Conservation (phyloP, 352 stramenopile species). For the Elongisporangium prolatum region DNA sequence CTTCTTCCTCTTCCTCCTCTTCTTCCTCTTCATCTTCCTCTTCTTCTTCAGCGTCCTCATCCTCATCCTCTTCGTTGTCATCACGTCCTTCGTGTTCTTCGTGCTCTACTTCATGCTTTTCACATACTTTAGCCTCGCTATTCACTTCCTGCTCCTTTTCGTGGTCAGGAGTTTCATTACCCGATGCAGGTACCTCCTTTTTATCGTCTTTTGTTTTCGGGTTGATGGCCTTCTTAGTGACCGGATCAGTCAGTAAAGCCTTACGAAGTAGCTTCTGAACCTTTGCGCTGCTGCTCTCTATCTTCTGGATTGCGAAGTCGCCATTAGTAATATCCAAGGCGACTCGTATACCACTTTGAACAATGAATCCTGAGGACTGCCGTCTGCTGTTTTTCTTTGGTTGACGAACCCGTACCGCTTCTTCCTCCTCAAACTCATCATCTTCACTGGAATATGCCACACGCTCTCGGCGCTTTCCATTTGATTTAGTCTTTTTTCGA, state of each 20-base stretch:
- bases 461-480: constrained; percentile 23
- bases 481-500: constrained; percentile 37
- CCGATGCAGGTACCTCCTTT: constrained; percentile 6
- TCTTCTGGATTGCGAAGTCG: constrained; percentile 33
- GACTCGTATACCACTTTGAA: constrained; percentile 40
- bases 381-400: constrained; percentile 28
- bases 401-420: constrained; percentile 23
- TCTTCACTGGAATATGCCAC: constrained; percentile 48
- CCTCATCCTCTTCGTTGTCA: constrained; percentile 18
- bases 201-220: constrained; percentile 10
- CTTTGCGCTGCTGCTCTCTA: constrained; percentile 29
- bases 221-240: neutral
- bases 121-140: constrained; percentile 10
- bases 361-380: constrained; percentile 18
- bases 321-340: constrained; percentile 19
- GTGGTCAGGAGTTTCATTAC: constrained; percentile 18
- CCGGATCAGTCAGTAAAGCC: constrained; percentile 1
- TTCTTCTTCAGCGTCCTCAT: constrained; percentile 31
- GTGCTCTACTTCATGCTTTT: constrained; percentile 39
- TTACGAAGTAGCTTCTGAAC: constrained; percentile 41
- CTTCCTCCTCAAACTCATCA: constrained; percentile 42
- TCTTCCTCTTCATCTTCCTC: constrained; percentile 40
- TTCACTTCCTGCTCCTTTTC: constrained; percentile 17
- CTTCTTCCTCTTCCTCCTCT: constrained; percentile 31
- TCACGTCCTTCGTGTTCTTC: constrained; percentile 21